Evolutionary conservation across 2,329 filamentous ascomycete genomes (phyloP).

Genomic region (Byssothecium circinans): DNA sequence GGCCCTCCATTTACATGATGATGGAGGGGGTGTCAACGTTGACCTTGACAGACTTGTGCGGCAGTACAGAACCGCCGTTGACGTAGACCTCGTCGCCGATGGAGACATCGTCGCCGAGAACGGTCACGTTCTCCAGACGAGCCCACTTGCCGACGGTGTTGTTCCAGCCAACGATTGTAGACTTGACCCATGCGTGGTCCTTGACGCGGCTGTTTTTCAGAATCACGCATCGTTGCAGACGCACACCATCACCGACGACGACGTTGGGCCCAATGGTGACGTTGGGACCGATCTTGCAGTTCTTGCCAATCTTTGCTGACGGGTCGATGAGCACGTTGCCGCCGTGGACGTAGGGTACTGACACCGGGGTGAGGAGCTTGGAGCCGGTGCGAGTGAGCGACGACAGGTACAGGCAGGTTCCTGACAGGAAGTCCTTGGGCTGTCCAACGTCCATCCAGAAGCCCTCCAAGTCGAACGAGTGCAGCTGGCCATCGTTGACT

Average conservation of each 20-base stretch:
- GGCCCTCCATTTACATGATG: conserved; percentile 48
- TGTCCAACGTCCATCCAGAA: conserved; percentile 99
- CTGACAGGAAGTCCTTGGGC: conserved; percentile 96
- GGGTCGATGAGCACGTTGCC: conserved; percentile 96
- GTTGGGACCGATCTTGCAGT: conserved; percentile 97
- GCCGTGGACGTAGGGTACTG: conserved; percentile 81
- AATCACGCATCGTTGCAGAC: conserved; percentile 89
- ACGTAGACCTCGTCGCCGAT: conserved; percentile 99
- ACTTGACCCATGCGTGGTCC: conserved; percentile 99
- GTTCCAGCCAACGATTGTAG: conserved; percentile 98
- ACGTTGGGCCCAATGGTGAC: conserved; percentile 94
- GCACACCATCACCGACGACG: conserved; percentile 88
- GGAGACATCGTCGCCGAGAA: conserved; percentile 94
- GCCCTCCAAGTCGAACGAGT: conserved; percentile 94
- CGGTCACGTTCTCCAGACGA: conserved; percentile 95
- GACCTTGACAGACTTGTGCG: conserved; percentile 98
- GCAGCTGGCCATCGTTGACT: conserved; percentile 82
- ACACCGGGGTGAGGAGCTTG: conserved; percentile 74
- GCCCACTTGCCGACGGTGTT: conserved; percentile 95
- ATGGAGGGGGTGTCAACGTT: conserved; percentile 73
- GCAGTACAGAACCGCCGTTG: conserved; percentile 91
- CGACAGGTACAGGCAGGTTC: conserved; percentile 93
- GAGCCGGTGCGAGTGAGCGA: conserved; percentile 88
- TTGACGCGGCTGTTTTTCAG: conserved; percentile 91
- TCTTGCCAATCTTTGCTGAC: conserved; percentile 93